Conservation (phyloP, 768 basidiomycete genomes). For the Auricularia auricula-judae region DNA sequence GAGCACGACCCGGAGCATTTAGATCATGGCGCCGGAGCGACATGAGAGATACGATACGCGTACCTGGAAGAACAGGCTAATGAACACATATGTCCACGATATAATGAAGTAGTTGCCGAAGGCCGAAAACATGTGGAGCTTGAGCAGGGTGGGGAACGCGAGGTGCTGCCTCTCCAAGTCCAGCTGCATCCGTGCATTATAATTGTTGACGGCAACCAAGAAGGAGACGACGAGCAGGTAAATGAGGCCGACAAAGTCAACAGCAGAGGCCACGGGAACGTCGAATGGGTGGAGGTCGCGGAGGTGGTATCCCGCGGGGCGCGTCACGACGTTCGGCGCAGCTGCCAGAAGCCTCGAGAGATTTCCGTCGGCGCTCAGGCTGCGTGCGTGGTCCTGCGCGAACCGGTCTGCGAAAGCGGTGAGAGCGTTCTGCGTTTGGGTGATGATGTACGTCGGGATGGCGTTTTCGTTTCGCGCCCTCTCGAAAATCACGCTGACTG, state of each 20-base stretch:
- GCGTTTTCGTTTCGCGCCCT: conserved; percentile 49
- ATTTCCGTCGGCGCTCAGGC: conserved; percentile 18
- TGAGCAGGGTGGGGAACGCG: not conserved
- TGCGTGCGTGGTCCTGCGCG: conserved; percentile 20
- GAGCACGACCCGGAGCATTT: no score
- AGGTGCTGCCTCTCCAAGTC: not conserved
- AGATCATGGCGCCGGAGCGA: no score
- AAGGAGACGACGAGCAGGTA: conserved; percentile 20
- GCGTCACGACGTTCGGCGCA: conserved; percentile 39
- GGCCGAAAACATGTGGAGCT: not conserved
- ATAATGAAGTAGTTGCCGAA: not conserved
- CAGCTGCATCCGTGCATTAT: conserved; percentile 19
- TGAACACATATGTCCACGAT: not conserved
- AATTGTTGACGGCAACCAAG: conserved; percentile 10
- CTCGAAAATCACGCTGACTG: conserved; percentile 36
- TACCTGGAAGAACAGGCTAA: no score
- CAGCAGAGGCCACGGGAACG: conserved; percentile 29
- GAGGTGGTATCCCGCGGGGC: conserved; percentile 37
- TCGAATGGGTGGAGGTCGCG: conserved; percentile 48
- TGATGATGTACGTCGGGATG: not conserved
- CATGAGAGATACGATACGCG: no score
- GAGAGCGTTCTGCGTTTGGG: not conserved
- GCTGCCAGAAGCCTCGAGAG: conserved; percentile 26
- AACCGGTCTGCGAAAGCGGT: conserved; percentile 12
- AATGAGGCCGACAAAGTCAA: conserved; percentile 22